Evolutionary conservation across 192 early-diverging fungal genomes (phyloP), one percentile per base, ranked within the genome.

Genomic region (Mycoemilia scoparia): DNA sequence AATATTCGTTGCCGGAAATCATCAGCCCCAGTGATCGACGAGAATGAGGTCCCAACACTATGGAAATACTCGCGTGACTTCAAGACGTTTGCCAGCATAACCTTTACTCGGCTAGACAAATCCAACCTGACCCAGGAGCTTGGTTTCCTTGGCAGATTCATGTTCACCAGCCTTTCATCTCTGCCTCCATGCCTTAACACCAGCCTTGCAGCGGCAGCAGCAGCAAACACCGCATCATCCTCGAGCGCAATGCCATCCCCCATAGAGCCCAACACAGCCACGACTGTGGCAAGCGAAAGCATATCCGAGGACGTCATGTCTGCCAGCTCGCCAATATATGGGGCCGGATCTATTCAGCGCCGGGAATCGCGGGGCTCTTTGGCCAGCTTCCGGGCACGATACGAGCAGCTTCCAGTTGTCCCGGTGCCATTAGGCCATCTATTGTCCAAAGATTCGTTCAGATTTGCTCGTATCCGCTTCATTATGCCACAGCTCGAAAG

Each of bases 11-110:
- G 59, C 41, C 40, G 59, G 24, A 62, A 62, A 43, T 62, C 59
- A 4, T 62, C 59, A 2, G 59, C 59, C 2, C 59, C 59, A 2
- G 56, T 62, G 8, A 62, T 62, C 34, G 59, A 62, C 53, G 59
- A 62, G 35, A 56, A 52, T 0, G 59, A 62, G 16, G 59, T 62
- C 32, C 59, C 59, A 3, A 33, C 51, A n/a, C 31, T 62, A 45
- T 62, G 59, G 59, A 51, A 41, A 28, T 62, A 55, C 38, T 56
- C 53, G 9, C 46, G 55, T 4, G 54, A 62, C 17, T 24, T 62
- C 17, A 15, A 34, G 11, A 29, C 44, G 11, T 49, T 45, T 7
- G 45, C 32, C 22, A 54, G 57, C 28, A 32, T 62, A 20, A n/a
- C 21, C 5, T 62, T 62, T 27, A 45, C 12, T 46, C 55, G 57